Conservation (phyloP, 768 basidiomycete genomes). For the Fomitopsis serialis region DNA sequence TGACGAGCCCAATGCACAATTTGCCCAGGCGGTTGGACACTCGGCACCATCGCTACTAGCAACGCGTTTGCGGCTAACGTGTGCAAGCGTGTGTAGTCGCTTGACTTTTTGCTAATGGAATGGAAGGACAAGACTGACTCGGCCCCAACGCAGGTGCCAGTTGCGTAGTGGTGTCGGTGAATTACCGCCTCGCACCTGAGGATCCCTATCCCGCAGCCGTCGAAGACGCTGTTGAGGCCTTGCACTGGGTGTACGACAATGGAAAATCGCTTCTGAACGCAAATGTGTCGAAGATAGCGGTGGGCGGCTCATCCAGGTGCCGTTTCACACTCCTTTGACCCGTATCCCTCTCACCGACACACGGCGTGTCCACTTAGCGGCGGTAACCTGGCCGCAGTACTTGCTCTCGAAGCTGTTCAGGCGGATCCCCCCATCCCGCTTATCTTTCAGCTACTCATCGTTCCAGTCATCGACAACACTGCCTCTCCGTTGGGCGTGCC, state of each 20-base stretch:
- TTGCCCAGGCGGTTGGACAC: conserved; percentile 72
- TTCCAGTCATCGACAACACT: conserved; percentile 73
- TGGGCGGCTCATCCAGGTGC: conserved; percentile 71
- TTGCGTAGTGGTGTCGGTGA: conserved; percentile 60
- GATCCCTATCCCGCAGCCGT: conserved; percentile 66
- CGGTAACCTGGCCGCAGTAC: conserved; percentile 62
- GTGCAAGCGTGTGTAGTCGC: conserved; percentile 39
- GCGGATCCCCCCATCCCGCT: conserved; percentile 45
- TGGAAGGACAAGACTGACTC: background rate
- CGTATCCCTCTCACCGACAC: background rate
- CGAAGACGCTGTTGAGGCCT: conserved; percentile 59
- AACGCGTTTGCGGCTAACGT: conserved; percentile 58
- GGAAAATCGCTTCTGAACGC: conserved; percentile 43
- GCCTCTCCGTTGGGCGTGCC: conserved; percentile 33
- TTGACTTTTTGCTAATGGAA: background rate
- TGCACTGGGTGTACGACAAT: conserved; percentile 52
- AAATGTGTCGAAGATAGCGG: conserved; percentile 49
- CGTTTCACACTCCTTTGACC: background rate
- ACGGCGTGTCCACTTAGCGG: conserved; percentile 36
- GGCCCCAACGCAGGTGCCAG: conserved; percentile 40
- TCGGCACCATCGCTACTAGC: conserved; percentile 58
- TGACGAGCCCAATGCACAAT: too few species aligned
- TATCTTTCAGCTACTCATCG: conserved; percentile 58
- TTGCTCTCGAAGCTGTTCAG: conserved; percentile 56
- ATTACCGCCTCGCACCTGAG: conserved; percentile 72